A percentile compares a stretch with the other conserved stretches of the same genome.
phyloP scores from a whole-genome alignment of 2,329 filamentous ascomycete species.

The Bisporella sp. region DNA sequence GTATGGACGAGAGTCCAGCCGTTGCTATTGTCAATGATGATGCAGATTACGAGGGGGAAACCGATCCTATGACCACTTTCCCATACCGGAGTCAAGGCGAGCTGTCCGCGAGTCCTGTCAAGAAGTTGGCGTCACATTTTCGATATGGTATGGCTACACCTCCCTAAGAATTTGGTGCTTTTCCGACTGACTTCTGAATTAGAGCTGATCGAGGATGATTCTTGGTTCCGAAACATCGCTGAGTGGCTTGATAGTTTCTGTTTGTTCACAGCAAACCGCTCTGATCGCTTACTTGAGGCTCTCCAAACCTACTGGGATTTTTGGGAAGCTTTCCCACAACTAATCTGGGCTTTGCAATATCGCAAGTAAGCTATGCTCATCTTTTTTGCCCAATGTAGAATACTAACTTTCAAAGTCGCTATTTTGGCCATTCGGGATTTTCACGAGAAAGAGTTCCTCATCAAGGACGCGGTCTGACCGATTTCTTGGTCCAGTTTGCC shows the following conservation, averaged over 20 bases:
- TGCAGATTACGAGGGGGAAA: conserved; percentile 7
- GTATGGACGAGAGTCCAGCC: conserved; percentile 13
- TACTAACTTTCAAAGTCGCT: conserved; percentile 21
- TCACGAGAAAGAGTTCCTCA: conserved; percentile 14
- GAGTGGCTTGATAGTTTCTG: conserved; percentile 46
- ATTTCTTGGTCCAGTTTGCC: conserved; percentile 30
- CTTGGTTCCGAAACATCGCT: conserved; percentile 37
- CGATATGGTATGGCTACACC: conserved; percentile 30
- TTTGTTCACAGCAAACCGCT: conserved; percentile 29
- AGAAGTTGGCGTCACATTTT: conserved; percentile 24
- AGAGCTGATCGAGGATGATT: conserved; percentile 38
- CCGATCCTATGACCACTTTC: conserved; percentile 40
- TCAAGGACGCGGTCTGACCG: conserved; percentile 12
- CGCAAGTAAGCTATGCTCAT: conserved; percentile 33
- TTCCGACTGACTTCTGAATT: conserved; percentile 17
- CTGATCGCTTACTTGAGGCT: conserved; percentile 33
- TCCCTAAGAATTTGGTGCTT: conserved; percentile 7
- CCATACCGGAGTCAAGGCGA: conserved; percentile 31
- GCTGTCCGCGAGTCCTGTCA: conserved; percentile 13
- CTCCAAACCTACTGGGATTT: conserved; percentile 39
- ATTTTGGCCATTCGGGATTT: conserved; percentile 20
- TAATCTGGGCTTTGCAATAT: conserved; percentile 35
- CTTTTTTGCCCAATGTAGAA: background rate
- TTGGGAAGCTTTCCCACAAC: conserved; percentile 45
- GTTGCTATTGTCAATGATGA: conserved; percentile 25